Base-by-base conservation (phyloP, 768 basidiomycete species). In the Pleurotus citrinopileatus region DNA sequence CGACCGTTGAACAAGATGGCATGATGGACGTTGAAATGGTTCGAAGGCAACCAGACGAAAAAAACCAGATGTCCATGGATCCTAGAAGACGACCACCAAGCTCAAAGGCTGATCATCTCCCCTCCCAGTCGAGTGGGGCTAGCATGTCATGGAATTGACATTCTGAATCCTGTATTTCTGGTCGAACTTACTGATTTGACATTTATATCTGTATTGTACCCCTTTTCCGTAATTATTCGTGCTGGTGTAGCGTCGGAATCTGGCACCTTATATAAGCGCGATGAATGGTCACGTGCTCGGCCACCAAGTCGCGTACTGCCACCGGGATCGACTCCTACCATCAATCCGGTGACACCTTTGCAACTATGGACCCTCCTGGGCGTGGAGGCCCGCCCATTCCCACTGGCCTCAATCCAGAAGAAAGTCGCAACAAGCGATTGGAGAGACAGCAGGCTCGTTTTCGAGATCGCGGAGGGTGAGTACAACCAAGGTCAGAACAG, bases 391-490 rank as follows among this genome's bases (percentile, higher is more conserved):
- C 45, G 26, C 13, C 60, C 58, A 20, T 47, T 29, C 19, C 54
- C 34, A 19, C 53, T 51, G 7, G 53, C 56, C 5, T 53, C 10
- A 61, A 75, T 44, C 79, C 81, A 12, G 78, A 83, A 47, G 83
- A 82, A 50, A 89, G 87, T 61, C 75, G 83, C 26, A 76, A 78
- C 0, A 70, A 83, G 44, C 80, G 87, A 40, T 62, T 81, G 13
- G 75, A 85, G 61, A 77, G 85, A 37, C 83, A 82, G 56, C 81
- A 87, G 59, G 75, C 84, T 28, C 73, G 86, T 22, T 84, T 86
- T 65, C 78, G 87, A 51, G 84, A 87, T 66, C 78, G 84, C 52
- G 84, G 84, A 55, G 83, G 84, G 83, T 84, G 26, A 57, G 81
- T 12, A 27, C 38, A 5, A 27, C 9, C 53, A 20, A 7, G 8